Base-by-base conservation (phyloP, 805 yeast genomes). In the Hanseniaspora jakobsenii region DNA sequence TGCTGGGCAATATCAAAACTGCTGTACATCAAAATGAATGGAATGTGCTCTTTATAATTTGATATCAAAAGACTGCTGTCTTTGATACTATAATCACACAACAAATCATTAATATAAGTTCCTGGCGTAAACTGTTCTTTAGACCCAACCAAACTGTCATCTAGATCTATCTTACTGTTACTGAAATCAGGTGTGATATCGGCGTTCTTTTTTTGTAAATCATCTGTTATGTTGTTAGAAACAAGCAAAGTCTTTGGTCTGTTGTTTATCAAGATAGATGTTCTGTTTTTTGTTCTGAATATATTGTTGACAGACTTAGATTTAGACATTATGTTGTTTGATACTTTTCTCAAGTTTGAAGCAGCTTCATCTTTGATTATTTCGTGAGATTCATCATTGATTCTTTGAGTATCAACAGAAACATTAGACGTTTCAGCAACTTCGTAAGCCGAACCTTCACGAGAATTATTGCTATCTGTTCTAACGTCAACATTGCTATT, bases 11-110 rank as follows among this genome's bases (percentile, higher is more conserved):
- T 62, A 0, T 72, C 64, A 45, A 66, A 62, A 1, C 95, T 77
- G 46, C 71, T 76, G 58, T 75, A 79, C 59, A 80, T 75, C 53
- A 91, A 67, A 27, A 87, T 70, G 57, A 91, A 89, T 2, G 96
- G 86, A 7, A 81, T 72, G 58, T 91, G 98, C 21, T 71, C 64
- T 4, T 69, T 71, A 9, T 61, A 56, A 19, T 67, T 60, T 0
- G 52, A 18, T 4, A 56, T 47, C 27, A 49, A 31, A 28, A 61
- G 44, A 19, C 51, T 55, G 6, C 51, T 47, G 51, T 62, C 64
- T 17, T 51, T 49, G 4, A 59, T 52, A 16, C 41, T 38, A 30
- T 61, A 61, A 23, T 53, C 45, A 6, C 45, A 42, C 31, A 61
- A 38, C 14, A 61, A 37, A 14, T 56, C 52, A 22, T 52, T 53